Evolutionary conservation across 768 basidiomycete species (phyloP), one percentile per base, ranked within the genome.

Genomic region (Stropharia rugosoannulata): DNA sequence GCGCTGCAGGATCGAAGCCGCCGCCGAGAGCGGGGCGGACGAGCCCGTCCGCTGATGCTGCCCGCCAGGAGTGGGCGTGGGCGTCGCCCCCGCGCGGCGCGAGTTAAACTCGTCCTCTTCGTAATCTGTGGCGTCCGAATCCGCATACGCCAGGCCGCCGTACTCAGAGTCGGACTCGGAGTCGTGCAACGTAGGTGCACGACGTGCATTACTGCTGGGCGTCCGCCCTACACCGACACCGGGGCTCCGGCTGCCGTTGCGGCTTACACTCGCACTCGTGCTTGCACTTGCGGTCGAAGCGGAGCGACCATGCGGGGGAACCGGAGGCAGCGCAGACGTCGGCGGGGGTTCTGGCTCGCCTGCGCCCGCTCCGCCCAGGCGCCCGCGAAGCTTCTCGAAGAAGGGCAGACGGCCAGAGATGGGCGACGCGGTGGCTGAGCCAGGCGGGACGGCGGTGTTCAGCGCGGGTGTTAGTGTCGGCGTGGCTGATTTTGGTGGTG

Each of bases 71-170:
- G 29, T 32, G 9, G 29, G 29, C 9, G 29, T 32, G 29, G 29
- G 29, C 3, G 29, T 32, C 9, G 29, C 29, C 5, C 29, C 29
- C 35, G 41, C 41, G 12, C 35, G 41, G 1, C 54, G 22, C 22
- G 54, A 27, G 25, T 55, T 55, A 36, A 55, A 48, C 22, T 41
- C 54, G 27, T 27, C 60, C 19, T 73, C 73, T 44, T 79, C 79
- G 52, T 76, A 64, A 43, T 79, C 79, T 6, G 76, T 75, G 2
- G 7, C 29, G 29, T 32, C 29, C 15, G 77, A 76, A 51, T 79
- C 74, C 3, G 78, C 80, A 58, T 83, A 83, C 2, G 80, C 80
- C 18, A 82, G 69, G 13, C 79, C 78, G 25, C 78, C 75, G 32
- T 74, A 75, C 54, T 82, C 80, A 3, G 77, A 79, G 15, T 82